These are phyloP conservation scores for Phaeotremella fagi DNA, from an alignment of 768 basidiomycete genomes.

Conservation along the genomic window DNA sequence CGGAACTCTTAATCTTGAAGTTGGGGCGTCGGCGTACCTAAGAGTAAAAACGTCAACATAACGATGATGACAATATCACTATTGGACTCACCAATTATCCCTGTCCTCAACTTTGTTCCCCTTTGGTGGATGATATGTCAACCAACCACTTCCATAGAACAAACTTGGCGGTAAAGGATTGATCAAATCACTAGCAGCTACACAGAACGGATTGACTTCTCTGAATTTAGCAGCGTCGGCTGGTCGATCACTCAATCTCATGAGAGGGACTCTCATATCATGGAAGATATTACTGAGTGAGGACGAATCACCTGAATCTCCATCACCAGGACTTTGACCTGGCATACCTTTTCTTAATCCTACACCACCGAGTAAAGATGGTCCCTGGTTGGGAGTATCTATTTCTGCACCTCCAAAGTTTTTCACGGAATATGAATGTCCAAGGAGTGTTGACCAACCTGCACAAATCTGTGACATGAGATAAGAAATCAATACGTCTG, in stretches of 20 bases:
- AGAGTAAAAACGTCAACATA: background rate
- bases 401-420: constrained; percentile 51
- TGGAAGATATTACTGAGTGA: constrained; percentile 47
- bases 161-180: constrained; percentile 92
- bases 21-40: constrained; percentile 71
- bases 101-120: constrained; percentile 53
- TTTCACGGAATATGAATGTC: constrained; percentile 62
- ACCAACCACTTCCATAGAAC: constrained; percentile 93
- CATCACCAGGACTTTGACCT: constrained; percentile 47
- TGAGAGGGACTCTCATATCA: constrained; percentile 61
- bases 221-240: constrained; percentile 57
- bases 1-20: constrained; percentile 74
- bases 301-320: constrained; percentile 37
- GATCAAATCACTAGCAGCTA: constrained; percentile 93
- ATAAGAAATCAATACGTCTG: constrained; percentile 88
- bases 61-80: background rate
- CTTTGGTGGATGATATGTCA: constrained; percentile 64
- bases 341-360: constrained; percentile 71
- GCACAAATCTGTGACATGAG: constrained; percentile 83
- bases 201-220: constrained; percentile 87
- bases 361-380: constrained; percentile 76
- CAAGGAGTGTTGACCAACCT: constrained; percentile 70
- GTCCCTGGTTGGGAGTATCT: constrained; percentile 41
- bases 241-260: constrained; percentile 60
- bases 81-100: constrained; percentile 67